Base-by-base conservation (phyloP, 305 asterid species). In the Stenogyne calaminthoides region DNA sequence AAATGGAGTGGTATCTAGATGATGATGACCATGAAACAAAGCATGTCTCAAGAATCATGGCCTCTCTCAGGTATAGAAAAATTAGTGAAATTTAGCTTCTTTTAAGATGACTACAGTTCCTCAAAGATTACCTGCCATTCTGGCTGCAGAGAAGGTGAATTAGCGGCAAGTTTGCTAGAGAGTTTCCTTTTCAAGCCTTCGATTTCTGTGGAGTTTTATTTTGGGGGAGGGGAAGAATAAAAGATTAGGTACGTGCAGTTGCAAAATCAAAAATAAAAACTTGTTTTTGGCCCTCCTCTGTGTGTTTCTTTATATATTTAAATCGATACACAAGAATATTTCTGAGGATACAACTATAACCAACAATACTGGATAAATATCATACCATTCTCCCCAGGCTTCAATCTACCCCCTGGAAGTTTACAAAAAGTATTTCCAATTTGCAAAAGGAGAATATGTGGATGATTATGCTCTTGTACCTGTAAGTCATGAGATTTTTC, bases 391-490 rank as follows among this genome's bases (percentile, higher is more conserved):
- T 95, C 98, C 80, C 99, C 98, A 25, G 98, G 99, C 84, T 95
- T 95, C 85, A 95, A 76, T 59, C 97, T 89, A 68, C 99, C 97
- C 20, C 99, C 99, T 25, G 99, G 99, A 80, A 95, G 97, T 80
- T 95, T 95, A 85, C 96, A 92, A 79, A 94, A 92, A 11, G 98
- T 94, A 72, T 94, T 92, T 44, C 98, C 97, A 60, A 94, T 94
- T 92, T 94, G 98, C 88, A 94, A 81, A 56, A 94, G 97, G 67
- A 94, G 97, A 76, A 94, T 90, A 76, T 94, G 99, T 42, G 97
- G 99, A 79, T 92, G 98, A 77, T 92, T 95, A 72, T 95, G 99
- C 82, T 95, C 99, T 74, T 95, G 99, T 12, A 95, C 97, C 99
- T 95, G 87, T 59, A 72, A 68, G 66, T 69, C 60, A 25, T 59